Evolutionary conservation across 805 yeast species (phyloP), one percentile per base, ranked within the genome.

Genomic region (Candida saitoana): DNA sequence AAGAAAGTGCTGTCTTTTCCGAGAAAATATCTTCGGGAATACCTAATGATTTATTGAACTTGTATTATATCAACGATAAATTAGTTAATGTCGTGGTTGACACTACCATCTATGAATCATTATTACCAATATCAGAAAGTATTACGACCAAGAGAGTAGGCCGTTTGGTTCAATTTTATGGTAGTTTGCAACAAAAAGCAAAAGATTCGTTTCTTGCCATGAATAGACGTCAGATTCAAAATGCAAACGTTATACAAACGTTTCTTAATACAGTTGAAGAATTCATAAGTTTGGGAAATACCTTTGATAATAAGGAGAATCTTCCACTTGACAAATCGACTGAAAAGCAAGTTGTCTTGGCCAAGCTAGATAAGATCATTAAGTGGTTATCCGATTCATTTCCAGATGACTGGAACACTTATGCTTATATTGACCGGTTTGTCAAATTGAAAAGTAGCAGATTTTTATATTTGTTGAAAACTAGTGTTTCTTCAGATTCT

Each of bases 11-110:
- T 3, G 54, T 55, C 4, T 44, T 67, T 3, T 64, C 67, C 14
- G 51, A 54, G 5, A 45, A 65, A 18, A 54, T 78, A 6, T 57
- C 51, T 6, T 40, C 61, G 4, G 69, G 71, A 56, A 79, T 88
- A 18, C 96, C 96, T 1, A 76, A 79, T 34, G 72, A 74, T 17
- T 58, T 89, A 0, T 63, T 89, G 36, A 76, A 79, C 17, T 69
- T 87, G 34, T 72, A 84, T 38, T 89, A 85, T 53, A 82, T 89
- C 48, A 87, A 87, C 55, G 89, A 85, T 50, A 72, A 64, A 39
- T 67, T 70, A 7, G 81, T 87, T 38, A 87, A 82, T 43, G 73
- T 81, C 9, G 64, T 74, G 9, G 84, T 87, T 11, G 96, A 88
- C 55, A 46, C 62, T 3, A 62, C 73, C 0, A 49, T 89, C 2